These are phyloP conservation scores for Orbilia javanica DNA, from an alignment of 2,329 filamentous ascomycete genomes.

Conservation along the genomic window DNA sequence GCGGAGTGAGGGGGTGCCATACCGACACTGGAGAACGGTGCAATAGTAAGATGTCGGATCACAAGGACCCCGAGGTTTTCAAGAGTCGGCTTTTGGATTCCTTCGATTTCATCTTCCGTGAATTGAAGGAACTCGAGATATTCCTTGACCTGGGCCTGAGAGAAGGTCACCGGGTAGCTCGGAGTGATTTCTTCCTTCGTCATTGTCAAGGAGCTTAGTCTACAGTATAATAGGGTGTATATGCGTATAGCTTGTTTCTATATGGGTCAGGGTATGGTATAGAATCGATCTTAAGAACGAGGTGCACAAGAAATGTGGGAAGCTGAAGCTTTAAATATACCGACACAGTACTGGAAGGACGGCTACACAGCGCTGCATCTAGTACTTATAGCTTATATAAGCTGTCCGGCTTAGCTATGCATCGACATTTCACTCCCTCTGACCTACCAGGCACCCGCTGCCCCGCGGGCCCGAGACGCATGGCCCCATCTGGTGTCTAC, in stretches of 20 bases:
- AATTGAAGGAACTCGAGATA: constrained; percentile 49
- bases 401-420: neutral
- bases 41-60: constrained; percentile 30
- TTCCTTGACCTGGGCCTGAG: constrained; percentile 26
- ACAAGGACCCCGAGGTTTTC: constrained; percentile 36
- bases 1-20: neutral
- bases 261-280: too few relatives aligned
- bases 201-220: constrained; percentile 19
- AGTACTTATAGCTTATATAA: neutral
- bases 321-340: neutral
- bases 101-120: constrained; percentile 16
- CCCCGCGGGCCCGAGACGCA: neutral
- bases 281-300: too few relatives aligned
- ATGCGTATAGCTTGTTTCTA: too few relatives aligned
- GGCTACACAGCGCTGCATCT: neutral
- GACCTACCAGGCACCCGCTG: neutral
- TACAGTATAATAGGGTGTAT: neutral
- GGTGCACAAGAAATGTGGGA: neutral
- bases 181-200: constrained; percentile 5
- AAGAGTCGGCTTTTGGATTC: constrained; percentile 19
- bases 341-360: neutral
- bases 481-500: too few relatives aligned
- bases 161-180: constrained; percentile 3
- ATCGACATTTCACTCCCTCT: neutral
- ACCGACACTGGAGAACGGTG: constrained; percentile 47